Base-by-base conservation (phyloP, 257 asterid genomes). In the Rauvolfia tetraphylla region DNA sequence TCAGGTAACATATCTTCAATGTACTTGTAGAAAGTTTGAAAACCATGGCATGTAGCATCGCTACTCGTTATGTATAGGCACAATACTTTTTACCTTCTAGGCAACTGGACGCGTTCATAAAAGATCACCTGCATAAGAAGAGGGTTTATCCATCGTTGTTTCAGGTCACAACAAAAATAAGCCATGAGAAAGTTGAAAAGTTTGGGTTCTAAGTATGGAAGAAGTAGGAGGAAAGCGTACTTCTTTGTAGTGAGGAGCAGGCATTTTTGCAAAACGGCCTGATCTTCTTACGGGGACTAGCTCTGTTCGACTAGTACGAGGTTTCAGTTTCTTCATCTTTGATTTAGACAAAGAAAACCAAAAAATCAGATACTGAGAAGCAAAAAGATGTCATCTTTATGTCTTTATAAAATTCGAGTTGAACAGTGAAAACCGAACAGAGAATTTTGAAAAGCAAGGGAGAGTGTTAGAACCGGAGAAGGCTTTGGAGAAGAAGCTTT, bases 271-370 rank as follows among this genome's bases (percentile, higher is more conserved):
- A 68, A 92, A 89, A 63, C 98, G 84, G 51, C 68, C 53, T 36
- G 98, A 95, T 80, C 98, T 87, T 88, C 98, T 79, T 0, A 95
- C 96, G 0, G 95, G 86, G 70, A 92, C 95, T n/a, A 92, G 81
- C 88, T 90, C 96, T 54, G 85, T 89, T 67, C 89, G 81, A n/a
- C 83, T 75, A 31, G 82, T 62, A 39, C 96, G 86, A 61, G 98
- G 98, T 74, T 87, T 91, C 17, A 83, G 58, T 75, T 75, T 84
- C 89, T 86, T 92, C 93, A 88, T 85, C 97, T 89, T 75, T 78
- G 39, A 63, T 82, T 71, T 59, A 61, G 22, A 17, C n/a, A 68
- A 72, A 3, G 63, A 46, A 69, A 42, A 34, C 51, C 11, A 27
- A 39, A 76, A 15, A 56, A 48, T 58, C 29, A 44, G 63, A 56